These are phyloP conservation scores for Letharia columbiana DNA, from an alignment of 495 filamentous ascomycete species.

Conservation along the genomic window DNA sequence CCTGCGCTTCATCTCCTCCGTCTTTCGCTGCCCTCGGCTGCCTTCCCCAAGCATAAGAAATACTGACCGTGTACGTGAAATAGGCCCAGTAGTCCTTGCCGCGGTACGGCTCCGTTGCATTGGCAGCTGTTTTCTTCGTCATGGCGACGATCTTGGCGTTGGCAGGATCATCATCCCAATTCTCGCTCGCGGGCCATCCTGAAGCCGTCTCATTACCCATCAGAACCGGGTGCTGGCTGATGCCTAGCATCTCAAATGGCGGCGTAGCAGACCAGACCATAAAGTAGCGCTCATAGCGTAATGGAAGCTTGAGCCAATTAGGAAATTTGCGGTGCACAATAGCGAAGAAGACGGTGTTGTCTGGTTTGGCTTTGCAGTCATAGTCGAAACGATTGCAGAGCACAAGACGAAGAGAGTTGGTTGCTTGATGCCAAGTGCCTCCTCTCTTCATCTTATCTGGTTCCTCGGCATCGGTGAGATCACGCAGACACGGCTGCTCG, in stretches of 20 bases:
- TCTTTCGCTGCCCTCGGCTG: slow-evolving; percentile 12
- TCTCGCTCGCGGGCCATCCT: slow-evolving; percentile 31
- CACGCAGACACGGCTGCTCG: slow-evolving; percentile 29
- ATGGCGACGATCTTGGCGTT: slow-evolving; percentile 11
- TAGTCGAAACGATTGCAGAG: slow-evolving; percentile 29
- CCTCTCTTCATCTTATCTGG: slow-evolving; percentile 14
- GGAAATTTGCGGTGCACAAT: slow-evolving; percentile 32
- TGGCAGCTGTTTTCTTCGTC: slow-evolving; percentile 14
- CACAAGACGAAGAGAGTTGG: slow-evolving; percentile 32
- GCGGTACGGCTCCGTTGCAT: slow-evolving; percentile 21
- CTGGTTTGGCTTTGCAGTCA: slow-evolving; percentile 23
- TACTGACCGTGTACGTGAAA: slow-evolving; percentile 36
- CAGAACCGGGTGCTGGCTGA: slow-evolving; percentile 31
- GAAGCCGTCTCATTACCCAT: slow-evolving; percentile 34
- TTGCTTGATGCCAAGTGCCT: slow-evolving; percentile 34
- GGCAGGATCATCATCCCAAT: slow-evolving; percentile 30
- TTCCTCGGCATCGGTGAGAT: slow-evolving; percentile 18
- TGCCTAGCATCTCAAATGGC: slow-evolving; percentile 32
- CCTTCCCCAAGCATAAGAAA: slow-evolving; percentile 34
- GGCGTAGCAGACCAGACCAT: slow-evolving; percentile 30
- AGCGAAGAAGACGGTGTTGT: slow-evolving; percentile 33
- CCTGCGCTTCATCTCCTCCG: slow-evolving; percentile 25
- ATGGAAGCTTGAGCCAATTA: slow-evolving; percentile 30
- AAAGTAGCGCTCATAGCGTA: slow-evolving; percentile 36
- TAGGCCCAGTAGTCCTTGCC: slow-evolving; percentile 30